phyloP scores from a whole-genome alignment of 768 basidiomycete species.

The Russula vinacea region DNA sequence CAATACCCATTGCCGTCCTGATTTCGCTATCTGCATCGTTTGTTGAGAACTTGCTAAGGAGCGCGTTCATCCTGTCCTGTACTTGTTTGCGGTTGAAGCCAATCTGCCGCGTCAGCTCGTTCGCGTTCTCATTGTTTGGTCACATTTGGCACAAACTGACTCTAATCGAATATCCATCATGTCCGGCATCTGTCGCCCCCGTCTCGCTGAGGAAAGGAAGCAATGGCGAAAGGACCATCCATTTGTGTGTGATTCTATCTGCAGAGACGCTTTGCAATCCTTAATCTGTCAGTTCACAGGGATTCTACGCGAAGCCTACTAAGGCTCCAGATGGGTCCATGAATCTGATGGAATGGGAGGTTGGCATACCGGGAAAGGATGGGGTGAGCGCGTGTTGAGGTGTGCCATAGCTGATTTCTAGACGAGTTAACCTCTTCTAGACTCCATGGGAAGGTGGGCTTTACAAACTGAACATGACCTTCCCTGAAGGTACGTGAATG shows the following conservation, averaged over 20 bases:
- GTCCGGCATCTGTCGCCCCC: constrained; percentile 91
- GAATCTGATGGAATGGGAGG: constrained; percentile 98
- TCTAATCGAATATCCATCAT: constrained; percentile 39
- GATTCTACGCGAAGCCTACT: constrained; percentile 92
- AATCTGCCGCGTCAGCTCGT: constrained; percentile 19
- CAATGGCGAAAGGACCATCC: constrained; percentile 99
- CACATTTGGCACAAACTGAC: constrained; percentile 3
- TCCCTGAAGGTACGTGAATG: constrained; percentile 79
- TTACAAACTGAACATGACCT: constrained; percentile 89
- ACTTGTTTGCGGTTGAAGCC: not conserved
- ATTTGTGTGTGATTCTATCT: constrained; percentile 75
- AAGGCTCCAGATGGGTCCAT: constrained; percentile 90
- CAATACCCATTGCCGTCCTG: constrained; percentile 47
- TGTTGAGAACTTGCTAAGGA: constrained; percentile 64
- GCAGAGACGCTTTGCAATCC: constrained; percentile 3
- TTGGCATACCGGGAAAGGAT: constrained; percentile 93
- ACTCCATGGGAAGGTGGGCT: constrained; percentile 97
- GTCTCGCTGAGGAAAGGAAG: constrained; percentile 95
- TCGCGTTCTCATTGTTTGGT: constrained; percentile 28
- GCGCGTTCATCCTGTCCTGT: constrained; percentile 51
- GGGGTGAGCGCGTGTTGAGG: constrained; percentile 53
- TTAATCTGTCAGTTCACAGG: constrained; percentile 47
- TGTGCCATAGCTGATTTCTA: not conserved
- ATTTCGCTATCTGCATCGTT: constrained; percentile 50
- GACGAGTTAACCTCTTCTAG: constrained; percentile 42